Base-by-base conservation (phyloP, 2,329 filamentous ascomycete species). In the Aspergillus tamarii region DNA sequence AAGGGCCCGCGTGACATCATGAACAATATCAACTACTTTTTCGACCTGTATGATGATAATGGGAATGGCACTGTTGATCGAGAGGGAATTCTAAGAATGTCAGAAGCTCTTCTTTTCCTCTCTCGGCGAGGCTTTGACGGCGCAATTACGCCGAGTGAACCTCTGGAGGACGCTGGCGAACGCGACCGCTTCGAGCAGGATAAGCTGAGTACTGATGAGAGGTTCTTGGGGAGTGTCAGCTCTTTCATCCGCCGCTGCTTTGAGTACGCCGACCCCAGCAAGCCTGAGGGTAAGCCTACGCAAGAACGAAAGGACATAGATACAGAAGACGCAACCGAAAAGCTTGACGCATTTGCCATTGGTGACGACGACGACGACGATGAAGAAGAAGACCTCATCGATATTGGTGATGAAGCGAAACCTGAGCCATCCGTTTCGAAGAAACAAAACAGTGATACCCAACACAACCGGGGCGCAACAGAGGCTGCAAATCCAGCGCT, bases 21-120 rank as follows among this genome's bases (percentile, higher is more conserved):
- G 94, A 92, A 92, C 34, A 95, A 92, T 63, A 98, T 99, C 73
- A 95, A 89, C 64, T 98, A 98, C 79, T 98, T 99, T 78, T 99
- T 99, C 71, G 92, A 97, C 73, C 87, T 99, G 0, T 97, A 98
- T 76, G 95, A 99, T 74, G 94, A 99, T 69, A 91, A 94, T 72
- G 87, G 89, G 1, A 93, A 97, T 74, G 95, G 95, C 30, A 93
- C 88, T 70, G 94, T 99, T 6, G 95, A 98, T 73, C 88, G 95
- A 12, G 95, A 99, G 78, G 95, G 95, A 7, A 99, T 99, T 63
- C 79, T 99, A 52, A 86, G 93, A 53, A 98, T 99, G 74, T 97
- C 94, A 0, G 95, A 99, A 78, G 93, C 94, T 0, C 82, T 99
- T 36, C 82, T 99, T 2, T 99, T 99, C 78, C 85, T 99, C 21